Base-by-base conservation (phyloP, 2,329 filamentous ascomycete species). In the Fusarium sarcochroum region DNA sequence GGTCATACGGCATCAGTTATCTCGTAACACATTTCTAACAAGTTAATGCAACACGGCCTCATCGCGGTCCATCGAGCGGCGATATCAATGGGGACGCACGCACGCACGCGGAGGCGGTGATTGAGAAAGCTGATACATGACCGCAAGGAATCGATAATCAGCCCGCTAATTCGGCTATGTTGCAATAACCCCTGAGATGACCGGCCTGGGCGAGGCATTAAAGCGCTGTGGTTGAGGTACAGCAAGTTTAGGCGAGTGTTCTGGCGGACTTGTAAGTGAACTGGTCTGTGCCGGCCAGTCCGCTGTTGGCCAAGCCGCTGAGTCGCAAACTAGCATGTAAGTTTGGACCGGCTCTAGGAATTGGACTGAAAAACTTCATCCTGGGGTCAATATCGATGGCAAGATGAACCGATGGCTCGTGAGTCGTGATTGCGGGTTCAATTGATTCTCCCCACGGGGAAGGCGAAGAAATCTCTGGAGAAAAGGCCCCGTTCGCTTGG, bases 171-270 rank as follows among this genome's bases (percentile, higher is more conserved):
- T 44, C 30, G 23, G 30, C 20, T 40, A 55, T 55, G 18, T 27
- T 44, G 41, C 41, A 44, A 44, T 27, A 44, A 17, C 40, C 49
- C 49, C 34, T 45, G 50, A 23, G 13, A 17, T 9, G 14, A 15
- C 34, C 42, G 34, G 37, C 20, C 35, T 30, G 17, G 41, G 53
- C 45, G 32, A 17, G 59, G 46, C 13, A 17, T 25, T 42, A 40
- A 21, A 21, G 40, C 40, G 13, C 23, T 8, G 40, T 17, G n/a
- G 9, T 59, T n/a, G 14, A 42, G 20, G 34, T 32, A 25, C 44
- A 65, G 60, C 46, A 64, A 44, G 46, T 64, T 65, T 64, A 59
- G 45, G 41, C 61, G 61, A 64, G 60, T 58, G 23, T 44, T 49
- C 37, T 41, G 40, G 15, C 42, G n/a, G 34, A 25, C 23, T 27